Conservation (phyloP, 225 moss, liverwort and hornwort species). For the Polytrichum formosum region DNA sequence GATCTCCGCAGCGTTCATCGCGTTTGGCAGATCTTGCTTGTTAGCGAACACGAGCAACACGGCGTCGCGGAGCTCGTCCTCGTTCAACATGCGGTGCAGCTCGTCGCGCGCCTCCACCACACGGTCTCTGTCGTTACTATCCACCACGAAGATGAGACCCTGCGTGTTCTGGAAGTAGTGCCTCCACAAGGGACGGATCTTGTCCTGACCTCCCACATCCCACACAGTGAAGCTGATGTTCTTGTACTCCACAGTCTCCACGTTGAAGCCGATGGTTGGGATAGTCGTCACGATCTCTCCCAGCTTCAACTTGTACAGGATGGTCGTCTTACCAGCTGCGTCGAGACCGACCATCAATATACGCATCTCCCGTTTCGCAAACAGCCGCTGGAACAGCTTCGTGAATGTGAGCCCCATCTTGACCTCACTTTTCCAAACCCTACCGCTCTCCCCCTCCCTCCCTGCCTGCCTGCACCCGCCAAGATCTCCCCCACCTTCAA, state of each 20-base stretch:
- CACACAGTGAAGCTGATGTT: constrained; percentile 97
- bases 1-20: constrained; percentile 98
- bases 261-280: constrained; percentile 95
- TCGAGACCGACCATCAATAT: constrained; percentile 99
- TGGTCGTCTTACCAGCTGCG: constrained; percentile 99
- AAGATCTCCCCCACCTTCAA: too few species aligned
- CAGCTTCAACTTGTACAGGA: constrained; percentile 96
- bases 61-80: constrained; percentile 90
- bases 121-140: constrained; percentile 91
- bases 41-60: constrained; percentile 87
- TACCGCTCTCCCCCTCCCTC: background rate
- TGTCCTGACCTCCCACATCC: constrained; percentile 98
- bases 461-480: too few species aligned
- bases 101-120: constrained; percentile 91
- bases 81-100: constrained; percentile 89
- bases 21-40: constrained; percentile 92
- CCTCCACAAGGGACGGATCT: constrained; percentile 93
- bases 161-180: constrained; percentile 93
- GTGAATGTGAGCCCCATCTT: constrained; percentile 99
- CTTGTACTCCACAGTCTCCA: constrained; percentile 96
- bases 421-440: constrained; percentile 7
- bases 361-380: constrained; percentile 99
- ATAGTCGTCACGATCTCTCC: constrained; percentile 99
- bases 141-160: constrained; percentile 94
- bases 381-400: constrained; percentile 93